phyloP scores from a whole-genome alignment of 2,329 filamentous ascomycete species.

The Colletotrichum sublineola region DNA sequence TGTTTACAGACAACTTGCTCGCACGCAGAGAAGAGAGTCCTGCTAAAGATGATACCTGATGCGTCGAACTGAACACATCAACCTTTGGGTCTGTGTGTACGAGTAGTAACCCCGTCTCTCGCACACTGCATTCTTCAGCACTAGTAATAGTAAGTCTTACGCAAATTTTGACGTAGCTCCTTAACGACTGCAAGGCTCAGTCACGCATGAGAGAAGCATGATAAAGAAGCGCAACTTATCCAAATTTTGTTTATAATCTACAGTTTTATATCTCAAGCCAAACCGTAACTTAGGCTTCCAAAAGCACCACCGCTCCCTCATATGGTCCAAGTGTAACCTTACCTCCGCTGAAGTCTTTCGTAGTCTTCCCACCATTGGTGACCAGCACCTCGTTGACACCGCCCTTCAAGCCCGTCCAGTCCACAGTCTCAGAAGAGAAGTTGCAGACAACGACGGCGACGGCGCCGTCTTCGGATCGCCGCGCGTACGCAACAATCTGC shows the following conservation, averaged over 20 bases:
- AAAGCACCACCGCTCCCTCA: constrained; percentile 53
- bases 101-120: background rate
- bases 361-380: constrained; percentile 50
- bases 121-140: background rate
- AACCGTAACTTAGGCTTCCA: constrained; percentile 42
- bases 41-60: background rate
- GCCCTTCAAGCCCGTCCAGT: constrained; percentile 48
- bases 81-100: background rate
- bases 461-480: constrained; percentile 50
- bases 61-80: background rate
- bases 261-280: background rate
- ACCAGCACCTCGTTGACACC: constrained; percentile 52
- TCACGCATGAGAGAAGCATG: background rate
- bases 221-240: background rate
- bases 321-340: constrained; percentile 53
- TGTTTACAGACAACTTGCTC: background rate
- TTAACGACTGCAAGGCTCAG: background rate
- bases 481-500: constrained; percentile 55
- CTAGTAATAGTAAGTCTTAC: background rate
- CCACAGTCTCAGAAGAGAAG: constrained; percentile 52
- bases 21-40: background rate
- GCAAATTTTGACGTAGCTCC: background rate
- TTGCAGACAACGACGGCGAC: constrained; percentile 55
- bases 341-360: constrained; percentile 46
- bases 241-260: constrained; percentile 14